Evolutionary conservation across 2,329 filamentous ascomycete species (phyloP).

Genomic region (Verticillium tricorpus): DNA sequence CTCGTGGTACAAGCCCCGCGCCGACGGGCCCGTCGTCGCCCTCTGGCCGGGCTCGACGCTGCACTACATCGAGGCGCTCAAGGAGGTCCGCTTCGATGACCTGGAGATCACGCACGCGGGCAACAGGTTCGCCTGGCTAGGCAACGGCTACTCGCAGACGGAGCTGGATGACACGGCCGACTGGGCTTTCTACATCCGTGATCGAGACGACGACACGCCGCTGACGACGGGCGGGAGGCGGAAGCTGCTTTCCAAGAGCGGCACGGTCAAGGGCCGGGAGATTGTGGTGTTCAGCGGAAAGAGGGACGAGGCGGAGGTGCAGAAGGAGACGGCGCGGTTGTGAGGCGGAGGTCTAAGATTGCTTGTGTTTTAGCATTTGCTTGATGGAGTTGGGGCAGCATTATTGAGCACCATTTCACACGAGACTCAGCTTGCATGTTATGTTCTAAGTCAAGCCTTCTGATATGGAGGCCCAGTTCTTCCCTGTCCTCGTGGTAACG

Average conservation of each 20-base stretch:
- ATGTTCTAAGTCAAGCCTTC: too few relatives aligned
- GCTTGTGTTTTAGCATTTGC: background rate
- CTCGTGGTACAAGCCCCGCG: slow-evolving; percentile 16
- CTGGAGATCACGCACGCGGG: slow-evolving; percentile 34
- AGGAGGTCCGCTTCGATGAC: slow-evolving; percentile 40
- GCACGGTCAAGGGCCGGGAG: slow-evolving; percentile 13
- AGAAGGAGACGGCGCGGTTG: background rate
- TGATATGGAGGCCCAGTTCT: too few relatives aligned
- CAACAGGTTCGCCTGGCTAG: slow-evolving; percentile 34
- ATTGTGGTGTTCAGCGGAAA: slow-evolving; percentile 14
- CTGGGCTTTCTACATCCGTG: slow-evolving; percentile 32
- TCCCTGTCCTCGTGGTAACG: too few relatives aligned
- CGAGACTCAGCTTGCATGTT: too few relatives aligned
- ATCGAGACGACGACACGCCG: slow-evolving; percentile 26
- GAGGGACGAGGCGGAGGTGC: slow-evolving; percentile 1
- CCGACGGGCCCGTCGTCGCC: slow-evolving; percentile 7
- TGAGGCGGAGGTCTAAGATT: background rate
- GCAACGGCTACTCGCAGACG: slow-evolving; percentile 36
- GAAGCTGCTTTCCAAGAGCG: slow-evolving; percentile 19
- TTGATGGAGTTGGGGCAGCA: background rate
- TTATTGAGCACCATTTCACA: background rate
- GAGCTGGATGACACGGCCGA: slow-evolving; percentile 34
- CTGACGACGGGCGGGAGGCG: slow-evolving; percentile 16
- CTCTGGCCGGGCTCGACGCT: slow-evolving; percentile 28
- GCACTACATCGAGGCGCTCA: slow-evolving; percentile 45